Evolutionary conservation across 2,329 filamentous ascomycete species (phyloP).

Genomic region (Colletotrichum tamarilloi): DNA sequence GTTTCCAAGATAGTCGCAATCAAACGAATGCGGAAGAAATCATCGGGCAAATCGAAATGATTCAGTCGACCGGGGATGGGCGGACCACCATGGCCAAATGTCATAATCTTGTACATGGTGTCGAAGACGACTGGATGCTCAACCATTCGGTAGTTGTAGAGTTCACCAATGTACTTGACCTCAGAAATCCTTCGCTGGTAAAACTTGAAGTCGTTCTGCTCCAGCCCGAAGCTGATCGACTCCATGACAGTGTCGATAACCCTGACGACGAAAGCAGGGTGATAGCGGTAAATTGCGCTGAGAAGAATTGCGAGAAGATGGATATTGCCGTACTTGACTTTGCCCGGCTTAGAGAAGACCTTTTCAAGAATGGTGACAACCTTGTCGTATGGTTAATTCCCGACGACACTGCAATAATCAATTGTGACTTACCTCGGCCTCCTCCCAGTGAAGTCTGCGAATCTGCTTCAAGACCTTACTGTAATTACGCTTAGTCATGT

Average conservation of each 20-base stretch:
- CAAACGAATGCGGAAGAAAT: conserved; percentile 94
- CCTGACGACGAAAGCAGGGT: conserved; percentile 89
- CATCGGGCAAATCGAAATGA: conserved; percentile 86
- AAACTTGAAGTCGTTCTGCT: conserved; percentile 97
- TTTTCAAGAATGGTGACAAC: conserved; percentile 85
- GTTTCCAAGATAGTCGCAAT: conserved; percentile 92
- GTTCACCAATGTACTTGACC: conserved; percentile 94
- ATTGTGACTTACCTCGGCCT: conserved; percentile 73
- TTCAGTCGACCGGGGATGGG: conserved; percentile 83
- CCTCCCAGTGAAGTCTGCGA: conserved; percentile 97
- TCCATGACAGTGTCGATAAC: conserved; percentile 94
- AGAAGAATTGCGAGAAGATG: conserved; percentile 92
- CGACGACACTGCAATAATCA: background rate
- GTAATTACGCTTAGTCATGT: conserved; percentile 94
- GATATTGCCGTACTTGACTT: conserved; percentile 97
- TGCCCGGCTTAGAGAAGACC: conserved; percentile 94
- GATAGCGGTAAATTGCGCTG: conserved; percentile 89
- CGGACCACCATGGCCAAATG: conserved; percentile 90
- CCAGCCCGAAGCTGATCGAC: conserved; percentile 86
- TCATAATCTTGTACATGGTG: conserved; percentile 92
- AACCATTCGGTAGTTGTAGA: conserved; percentile 98
- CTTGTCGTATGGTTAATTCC: conserved; percentile 38
- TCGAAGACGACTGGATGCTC: conserved; percentile 97
- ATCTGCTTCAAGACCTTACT: conserved; percentile 95
- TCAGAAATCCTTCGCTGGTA: conserved; percentile 95